Base-by-base conservation (phyloP, 768 basidiomycete genomes). In the Lactifluus pinguis region DNA sequence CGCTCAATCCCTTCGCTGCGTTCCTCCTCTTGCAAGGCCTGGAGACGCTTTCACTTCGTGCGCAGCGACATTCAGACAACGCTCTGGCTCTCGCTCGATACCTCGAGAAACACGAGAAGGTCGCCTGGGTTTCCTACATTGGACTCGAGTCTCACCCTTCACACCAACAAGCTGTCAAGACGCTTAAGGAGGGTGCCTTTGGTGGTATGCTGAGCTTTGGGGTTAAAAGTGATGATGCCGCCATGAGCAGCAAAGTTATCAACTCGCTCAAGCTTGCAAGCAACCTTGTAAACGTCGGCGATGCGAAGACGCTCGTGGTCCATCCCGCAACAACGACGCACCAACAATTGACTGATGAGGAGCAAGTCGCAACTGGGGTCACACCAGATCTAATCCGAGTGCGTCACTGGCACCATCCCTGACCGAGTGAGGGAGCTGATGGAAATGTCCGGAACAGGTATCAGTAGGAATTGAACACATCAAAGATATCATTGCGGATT, bases 131-230 rank as follows among this genome's bases (percentile, higher is more conserved):
- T 1, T 84, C 83, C 0, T 94, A 92, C 68, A 79, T 84, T 45
- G 92, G 92, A 7, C 79, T 92, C 1, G 69, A 72, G 53, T 72
- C 69, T 3, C 92, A 94, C 70, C 69, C 76, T 0, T 84, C 83
- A 39, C 78, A 93, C 71, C 72, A 72, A 49, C 69, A 78, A 8
- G 89, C 88, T 9, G 76, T 78, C 67, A 74, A 77, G 60, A 73
- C 83, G 36, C 73, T 91, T 54, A 76, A 84, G 5, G 70, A 70
- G 19, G 76, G 79, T 58, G 72, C 75, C 3, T 92, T 76, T 60
- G 87, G 89, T 5, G 90, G 89, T 19, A 79, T 93, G 65, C 72
- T 93, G 53, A 87, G 79, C 72, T 92, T 93, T 67, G 92, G 90
- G 9, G 71, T 90, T 62, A 83, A 83, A 66, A 87, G 84, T 17